Evolutionary conservation across 164 flowering plant genomes (phyloP), one percentile per base, ranked within the genome.

Genomic region (Stephania cephalantha): DNA sequence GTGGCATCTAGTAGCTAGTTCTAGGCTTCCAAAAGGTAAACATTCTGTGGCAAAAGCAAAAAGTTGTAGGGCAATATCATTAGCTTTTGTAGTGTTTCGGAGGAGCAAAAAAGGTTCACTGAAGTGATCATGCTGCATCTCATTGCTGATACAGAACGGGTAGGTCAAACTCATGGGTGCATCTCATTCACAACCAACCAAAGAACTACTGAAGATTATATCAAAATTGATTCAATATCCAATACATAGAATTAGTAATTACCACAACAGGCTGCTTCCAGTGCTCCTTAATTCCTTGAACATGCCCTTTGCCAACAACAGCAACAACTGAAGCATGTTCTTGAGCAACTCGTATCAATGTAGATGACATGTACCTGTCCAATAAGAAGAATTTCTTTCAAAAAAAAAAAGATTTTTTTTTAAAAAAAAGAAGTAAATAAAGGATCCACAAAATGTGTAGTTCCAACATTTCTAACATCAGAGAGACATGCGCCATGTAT

Each of bases 221-320:
- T 35, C 42, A 46, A 53, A 20, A 42, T 66, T 2, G 11, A 8
- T 10, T 58, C 15, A 64, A 42, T 48, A 69, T 69, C 35, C 18
- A 46, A 15, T 12, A 44, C 17, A 6, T 58, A 74, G 42, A 42
- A 73, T 64, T 46, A 31, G 44, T 35, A 68, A 80, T 78, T 50
- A 95, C 97, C 85, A 81, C 81, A 80, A 96, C 78, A 70, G 97
- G 98, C 78, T 89, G 93, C 85, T 85, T 73, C 99, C 99, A 96
- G 73, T 94, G 76, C 81, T 87, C 87, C 85, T 85, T 84, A 77
- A 96, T 94, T 77, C 99, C 99, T 65, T 81, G 86, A n/a, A 96
- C 78, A 79, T 92, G 99, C 42, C 99, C 99, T 81, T 84, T 91
- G 52, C 99, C 99, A 70, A 96, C 97, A 80, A 96, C 97, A 64